Evolutionary conservation across 257 asterid genomes (phyloP), one percentile per base, ranked within the genome.

Genomic region (Mitragyna speciosa): DNA sequence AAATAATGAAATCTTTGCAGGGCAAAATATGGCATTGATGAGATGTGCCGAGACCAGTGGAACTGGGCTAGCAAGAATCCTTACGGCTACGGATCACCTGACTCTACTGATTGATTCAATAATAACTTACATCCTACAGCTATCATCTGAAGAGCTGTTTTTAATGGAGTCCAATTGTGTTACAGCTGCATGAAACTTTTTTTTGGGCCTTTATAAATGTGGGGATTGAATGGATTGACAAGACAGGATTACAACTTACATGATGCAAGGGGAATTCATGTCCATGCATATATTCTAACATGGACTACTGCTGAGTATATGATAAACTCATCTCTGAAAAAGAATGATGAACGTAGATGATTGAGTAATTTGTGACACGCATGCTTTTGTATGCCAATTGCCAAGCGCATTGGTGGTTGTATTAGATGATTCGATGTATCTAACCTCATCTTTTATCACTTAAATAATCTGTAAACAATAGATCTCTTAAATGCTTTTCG

Each of bases 21-120:
- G 94, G 94, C 94, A 19, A 95, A 95, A 73, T 92, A 78, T 79
- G 97, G 92, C 24, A 86, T 92, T 17, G 92, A 90, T 15, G 98
- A 92, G 88, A 92, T 93, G 97, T 95, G 98, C 81, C 59, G 93
- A 76, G 98, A 93, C 86, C 98, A 92, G 75, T 95, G 99, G 99
- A 95, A 93, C 83, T 95, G 98, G 99, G 97, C 99, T 24, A 90
- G 94, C 95, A 92, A 92, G 87, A 95, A 95, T 80, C 98, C 99
- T 4, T 93, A 86, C 31, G 99, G 99, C 68, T 95, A 95, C 79
- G 87, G 77, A 52, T 70, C 83, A 30, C 73, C 85, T 12, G 91
- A 89, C 72, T 61, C 89, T 76, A 30, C 85, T 16, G 51, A 78
- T 28, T 87, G 81, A 85, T 76, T 19, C 4, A 31, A 65, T 26